These are phyloP conservation scores for Nepenthes gracilis DNA, from an alignment of 148 eudicot species.

Conservation along the genomic window DNA sequence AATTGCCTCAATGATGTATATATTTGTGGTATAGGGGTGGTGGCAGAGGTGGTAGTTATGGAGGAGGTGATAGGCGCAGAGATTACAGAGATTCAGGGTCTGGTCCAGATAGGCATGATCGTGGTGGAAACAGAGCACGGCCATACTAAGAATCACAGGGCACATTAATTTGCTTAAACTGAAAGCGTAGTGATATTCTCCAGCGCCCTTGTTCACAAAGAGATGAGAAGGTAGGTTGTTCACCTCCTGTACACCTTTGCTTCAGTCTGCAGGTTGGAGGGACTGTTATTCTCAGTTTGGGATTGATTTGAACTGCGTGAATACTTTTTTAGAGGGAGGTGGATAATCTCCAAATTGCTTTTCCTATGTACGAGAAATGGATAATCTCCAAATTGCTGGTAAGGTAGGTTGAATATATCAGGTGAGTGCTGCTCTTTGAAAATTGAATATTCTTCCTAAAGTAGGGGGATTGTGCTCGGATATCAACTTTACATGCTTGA, in stretches of 20 bases:
- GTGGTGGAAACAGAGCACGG: slow-evolving; percentile 76
- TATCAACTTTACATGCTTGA: no score
- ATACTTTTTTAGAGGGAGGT: slow-evolving; percentile 85
- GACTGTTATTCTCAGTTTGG: slow-evolving; percentile 21
- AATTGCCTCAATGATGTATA: not conserved
- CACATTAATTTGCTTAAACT: slow-evolving; percentile 33
- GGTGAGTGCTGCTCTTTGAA: slow-evolving; percentile 73
- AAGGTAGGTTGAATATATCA: slow-evolving; percentile 76
- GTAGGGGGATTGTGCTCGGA: not conserved
- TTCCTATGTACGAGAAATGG: slow-evolving; percentile 8
- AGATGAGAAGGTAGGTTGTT: slow-evolving; percentile 87
- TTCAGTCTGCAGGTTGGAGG: slow-evolving; percentile 11
- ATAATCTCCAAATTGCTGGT: slow-evolving; percentile 56
- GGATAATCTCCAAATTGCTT: slow-evolving; percentile 52
- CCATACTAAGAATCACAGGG: slow-evolving; percentile 49
- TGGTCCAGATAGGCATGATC: slow-evolving; percentile 68
- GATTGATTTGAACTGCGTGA: slow-evolving; percentile 61
- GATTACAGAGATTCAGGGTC: slow-evolving; percentile 59
- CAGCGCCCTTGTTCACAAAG: slow-evolving; percentile 45
- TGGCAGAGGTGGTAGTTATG: slow-evolving; percentile 40
- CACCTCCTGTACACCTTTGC: slow-evolving; percentile 40
- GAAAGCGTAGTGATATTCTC: slow-evolving; percentile 25
- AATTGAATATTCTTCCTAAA: slow-evolving; percentile 4
- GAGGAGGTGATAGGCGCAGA: slow-evolving; percentile 54
- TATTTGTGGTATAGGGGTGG: slow-evolving; percentile 22